Percentiles rank a stretch among this genome's conserved stretches.
phyloP scores from a whole-genome alignment of 2,329 filamentous ascomycete species.

The Fusarium illudens region DNA sequence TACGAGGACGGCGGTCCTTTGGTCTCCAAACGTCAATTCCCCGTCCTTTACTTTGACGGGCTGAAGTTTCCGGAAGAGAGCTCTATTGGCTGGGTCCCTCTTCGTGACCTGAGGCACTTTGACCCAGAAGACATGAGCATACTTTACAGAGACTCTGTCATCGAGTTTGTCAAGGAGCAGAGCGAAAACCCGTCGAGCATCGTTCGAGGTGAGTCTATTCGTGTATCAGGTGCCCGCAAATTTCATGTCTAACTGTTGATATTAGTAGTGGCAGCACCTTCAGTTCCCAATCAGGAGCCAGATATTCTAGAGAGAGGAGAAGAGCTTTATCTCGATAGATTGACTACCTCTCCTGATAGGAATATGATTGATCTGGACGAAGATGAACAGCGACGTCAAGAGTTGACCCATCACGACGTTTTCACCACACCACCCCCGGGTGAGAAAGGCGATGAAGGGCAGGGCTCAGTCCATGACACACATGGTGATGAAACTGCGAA shows the following conservation, averaged over 20 bases:
- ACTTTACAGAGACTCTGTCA: neutral
- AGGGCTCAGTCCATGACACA: neutral
- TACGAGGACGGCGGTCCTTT: neutral
- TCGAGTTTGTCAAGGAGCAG: neutral
- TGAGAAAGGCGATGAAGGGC: neutral
- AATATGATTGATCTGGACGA: neutral
- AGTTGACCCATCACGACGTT: neutral
- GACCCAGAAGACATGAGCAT: neutral
- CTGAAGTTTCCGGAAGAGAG: neutral
- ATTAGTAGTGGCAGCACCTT: neutral
- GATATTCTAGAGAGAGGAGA: neutral
- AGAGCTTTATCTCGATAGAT: neutral
- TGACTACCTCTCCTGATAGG: neutral
- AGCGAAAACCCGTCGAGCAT: neutral
- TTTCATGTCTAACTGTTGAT: neutral
- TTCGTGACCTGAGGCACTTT: neutral
- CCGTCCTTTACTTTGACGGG: conserved; percentile 9
- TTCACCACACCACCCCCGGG: neutral
- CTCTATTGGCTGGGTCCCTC: conserved; percentile 4
- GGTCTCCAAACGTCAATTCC: neutral
- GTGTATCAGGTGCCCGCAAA: neutral
- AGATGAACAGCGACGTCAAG: neutral
- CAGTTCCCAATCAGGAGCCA: neutral
- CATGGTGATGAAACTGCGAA: too few relatives aligned
- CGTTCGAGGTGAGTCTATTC: neutral